phyloP scores from a whole-genome alignment of 176 grass and related monocot genomes.

The Urochloa ruziziensis region DNA sequence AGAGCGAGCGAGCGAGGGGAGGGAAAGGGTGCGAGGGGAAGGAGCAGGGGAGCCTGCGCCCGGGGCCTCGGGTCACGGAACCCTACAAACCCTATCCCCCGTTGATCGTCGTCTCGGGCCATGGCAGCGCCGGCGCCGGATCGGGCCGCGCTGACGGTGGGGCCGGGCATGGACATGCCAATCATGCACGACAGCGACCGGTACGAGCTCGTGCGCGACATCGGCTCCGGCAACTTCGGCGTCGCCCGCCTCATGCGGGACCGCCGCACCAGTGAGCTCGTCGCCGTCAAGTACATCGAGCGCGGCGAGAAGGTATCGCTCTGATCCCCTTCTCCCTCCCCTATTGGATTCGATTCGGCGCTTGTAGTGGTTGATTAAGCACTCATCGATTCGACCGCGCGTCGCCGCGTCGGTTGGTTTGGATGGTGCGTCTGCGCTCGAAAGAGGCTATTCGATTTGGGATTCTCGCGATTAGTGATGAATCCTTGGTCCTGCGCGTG shows the following conservation, averaged over 20 bases:
- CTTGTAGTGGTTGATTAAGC: constrained; percentile 1
- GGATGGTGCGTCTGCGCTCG: neutral
- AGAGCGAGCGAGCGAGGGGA: neutral
- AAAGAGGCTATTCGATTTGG: constrained; percentile 15
- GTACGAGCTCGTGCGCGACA: constrained; percentile 87
- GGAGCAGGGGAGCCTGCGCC: neutral
- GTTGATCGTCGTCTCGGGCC: constrained; percentile 19
- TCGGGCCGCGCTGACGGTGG: constrained; percentile 76
- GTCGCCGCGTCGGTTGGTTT: constrained; percentile 9
- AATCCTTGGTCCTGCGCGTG: neutral
- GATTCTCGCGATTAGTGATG: neutral
- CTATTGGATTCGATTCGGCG: neutral
- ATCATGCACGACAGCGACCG: constrained; percentile 95
- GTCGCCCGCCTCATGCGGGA: constrained; percentile 89
- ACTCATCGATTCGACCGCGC: neutral
- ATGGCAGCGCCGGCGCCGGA: constrained; percentile 58
- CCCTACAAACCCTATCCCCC: constrained; percentile 12
- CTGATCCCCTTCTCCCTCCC: neutral
- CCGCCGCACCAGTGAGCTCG: constrained; percentile 73
- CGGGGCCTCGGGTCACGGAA: neutral
- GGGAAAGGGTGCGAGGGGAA: neutral
- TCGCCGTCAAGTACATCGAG: constrained; percentile 96
- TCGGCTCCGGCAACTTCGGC: constrained; percentile 90
- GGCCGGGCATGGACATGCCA: constrained; percentile 89
- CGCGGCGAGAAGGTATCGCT: constrained; percentile 74